Conservation (phyloP, 495 filamentous ascomycete genomes). For the Collariella sp. region DNA sequence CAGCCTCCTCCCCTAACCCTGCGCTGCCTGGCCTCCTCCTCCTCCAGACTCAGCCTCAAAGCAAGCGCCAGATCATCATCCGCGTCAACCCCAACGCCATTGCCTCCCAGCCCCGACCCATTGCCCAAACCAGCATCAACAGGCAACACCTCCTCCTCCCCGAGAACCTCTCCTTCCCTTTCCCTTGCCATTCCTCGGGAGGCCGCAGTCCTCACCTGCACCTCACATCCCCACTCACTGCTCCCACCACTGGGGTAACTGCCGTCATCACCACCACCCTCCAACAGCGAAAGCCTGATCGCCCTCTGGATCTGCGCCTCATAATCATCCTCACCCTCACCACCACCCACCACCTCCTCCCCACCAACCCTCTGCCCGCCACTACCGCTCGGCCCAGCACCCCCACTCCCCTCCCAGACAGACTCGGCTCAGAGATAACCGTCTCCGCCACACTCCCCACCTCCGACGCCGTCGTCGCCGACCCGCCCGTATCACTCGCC, state of each 20-base stretch:
- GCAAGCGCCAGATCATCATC: conserved; percentile 79
- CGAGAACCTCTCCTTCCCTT: conserved; percentile 18
- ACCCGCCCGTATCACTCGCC: conserved; percentile 37
- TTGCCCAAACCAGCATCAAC: conserved; percentile 15
- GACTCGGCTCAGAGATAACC: conserved; percentile 44
- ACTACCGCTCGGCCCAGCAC: neutral
- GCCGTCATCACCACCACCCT: conserved; percentile 35
- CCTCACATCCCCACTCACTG: conserved; percentile 41
- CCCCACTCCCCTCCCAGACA: conserved; percentile 34
- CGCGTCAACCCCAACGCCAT: conserved; percentile 17
- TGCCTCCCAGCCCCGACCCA: neutral
- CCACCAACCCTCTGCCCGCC: conserved; percentile 4
- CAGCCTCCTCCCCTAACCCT: conserved; percentile 11
- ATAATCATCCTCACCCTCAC: conserved; percentile 53
- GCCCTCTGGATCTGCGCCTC: conserved; percentile 75
- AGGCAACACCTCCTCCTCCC: conserved; percentile 35
- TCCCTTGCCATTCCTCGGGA: conserved; percentile 20
- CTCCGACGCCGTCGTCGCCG: conserved; percentile 40
- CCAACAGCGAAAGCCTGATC: conserved; percentile 66
- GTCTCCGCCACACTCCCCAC: conserved; percentile 33
- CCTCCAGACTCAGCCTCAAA: conserved; percentile 73
- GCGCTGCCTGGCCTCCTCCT: conserved; percentile 48
- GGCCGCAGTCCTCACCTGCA: conserved; percentile 45
- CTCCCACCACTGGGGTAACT: neutral
- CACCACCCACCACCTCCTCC: conserved; percentile 33